Evolutionary conservation across 164 flowering plant species (phyloP), one percentile per base, ranked within the genome.

Genomic region (Cinnamomum chago): DNA sequence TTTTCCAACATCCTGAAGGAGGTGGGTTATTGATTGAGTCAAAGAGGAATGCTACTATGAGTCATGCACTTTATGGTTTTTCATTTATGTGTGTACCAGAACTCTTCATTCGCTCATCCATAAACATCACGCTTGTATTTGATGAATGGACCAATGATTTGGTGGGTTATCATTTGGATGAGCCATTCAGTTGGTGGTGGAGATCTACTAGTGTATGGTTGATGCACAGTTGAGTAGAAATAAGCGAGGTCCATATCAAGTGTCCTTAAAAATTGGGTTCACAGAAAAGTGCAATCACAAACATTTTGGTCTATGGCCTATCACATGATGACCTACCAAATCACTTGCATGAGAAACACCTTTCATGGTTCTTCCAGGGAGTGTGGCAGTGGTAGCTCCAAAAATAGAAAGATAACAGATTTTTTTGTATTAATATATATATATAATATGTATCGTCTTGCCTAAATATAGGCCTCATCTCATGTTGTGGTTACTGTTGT

Each of bases 1-100:
- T 87, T 92, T 70, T 62, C 84, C 67, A 92, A 92, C 75, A 92
- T 92, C 68, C 62, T 92, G 25, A 88, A 88, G 77, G 97, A 92
- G 85, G 97, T 92, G 64, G 58, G 69, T 67, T 67, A 20, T 55
- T 55, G 60, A 20, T 55, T 55, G 60, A 55, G 60, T 3, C n/a
- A 20, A 55, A 55, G 17, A 14, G 60, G 60, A 55, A 55, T 55
- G 60, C 60, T 55, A 55, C 60, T 55, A 55, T 15, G 60, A 3
- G 3, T 0, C 18, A 18, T 55, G n/a, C 60, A 15, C 17, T 17
- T 3, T 55, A 55, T 55, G 60, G 60, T 5, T 14, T 55, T 55
- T 15, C 60, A 55, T 55, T 15, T 55, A 55, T 40, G 60, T 18
- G 6, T 55, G 18, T 20, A 55, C 60, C 17, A 15, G n/a, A 55